Conservation (phyloP, 129 eudicot genomes). For the Flaveria linearis region DNA sequence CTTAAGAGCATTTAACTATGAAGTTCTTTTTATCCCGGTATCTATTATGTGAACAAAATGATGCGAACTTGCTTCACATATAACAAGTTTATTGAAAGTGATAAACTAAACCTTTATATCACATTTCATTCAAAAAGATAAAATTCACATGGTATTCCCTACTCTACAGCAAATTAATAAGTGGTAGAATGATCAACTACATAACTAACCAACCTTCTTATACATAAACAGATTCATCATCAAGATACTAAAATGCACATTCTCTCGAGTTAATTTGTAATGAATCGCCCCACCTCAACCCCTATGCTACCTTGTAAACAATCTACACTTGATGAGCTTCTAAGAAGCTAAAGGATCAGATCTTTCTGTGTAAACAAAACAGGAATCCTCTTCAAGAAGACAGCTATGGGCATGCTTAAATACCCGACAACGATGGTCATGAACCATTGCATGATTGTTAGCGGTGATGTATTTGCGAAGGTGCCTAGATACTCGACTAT, state of each 20-base stretch:
- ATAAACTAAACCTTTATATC: constrained; percentile 16
- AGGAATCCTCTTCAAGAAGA: constrained; percentile 53
- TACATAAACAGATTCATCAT: constrained; percentile 30
- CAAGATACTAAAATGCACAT: constrained; percentile 23
- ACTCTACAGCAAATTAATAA: constrained; percentile 15
- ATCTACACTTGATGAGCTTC: constrained; percentile 21
- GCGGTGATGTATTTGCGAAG: constrained; percentile 85
- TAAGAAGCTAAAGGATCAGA: constrained; percentile 33
- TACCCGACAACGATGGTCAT: constrained; percentile 63
- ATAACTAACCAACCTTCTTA: constrained; percentile 30
- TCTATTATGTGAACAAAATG: not conserved
- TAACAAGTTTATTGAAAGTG: not conserved
- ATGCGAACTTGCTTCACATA: not conserved
- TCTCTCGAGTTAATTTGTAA: constrained; percentile 8
- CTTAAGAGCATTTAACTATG: not conserved
- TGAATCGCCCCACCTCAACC: not conserved
- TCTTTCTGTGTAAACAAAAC: constrained; percentile 32
- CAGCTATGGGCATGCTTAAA: constrained; percentile 94
- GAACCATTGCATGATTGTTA: constrained; percentile 73
- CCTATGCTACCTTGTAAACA: constrained; percentile 29
- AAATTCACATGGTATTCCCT: constrained; percentile 29
- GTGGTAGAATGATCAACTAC: constrained; percentile 30
- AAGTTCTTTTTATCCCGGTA: not conserved
- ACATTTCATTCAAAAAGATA: constrained; percentile 16
- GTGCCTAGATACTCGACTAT: constrained; percentile 81